Evolutionary conservation across 2,329 filamentous ascomycete species (phyloP), one percentile per base, ranked within the genome.

Genomic region (Aspergillus sp.): DNA sequence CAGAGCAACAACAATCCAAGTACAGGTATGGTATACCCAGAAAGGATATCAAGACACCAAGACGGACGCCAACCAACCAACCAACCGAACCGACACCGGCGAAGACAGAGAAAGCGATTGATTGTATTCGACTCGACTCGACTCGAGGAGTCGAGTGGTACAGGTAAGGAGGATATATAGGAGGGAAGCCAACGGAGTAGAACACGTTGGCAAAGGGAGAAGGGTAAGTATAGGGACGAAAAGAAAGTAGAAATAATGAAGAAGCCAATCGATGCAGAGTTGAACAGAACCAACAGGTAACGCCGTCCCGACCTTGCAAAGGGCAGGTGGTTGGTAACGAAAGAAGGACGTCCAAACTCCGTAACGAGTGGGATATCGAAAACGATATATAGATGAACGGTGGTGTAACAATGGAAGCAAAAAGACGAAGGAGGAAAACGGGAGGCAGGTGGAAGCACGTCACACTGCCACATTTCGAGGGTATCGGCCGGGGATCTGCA

Each of bases 401-500:
- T 6, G 6, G 19, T 22, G 19, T 22, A 22, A 22, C 6, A 10
- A 22, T 22, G 10, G 10, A 22, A 10, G 10, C 4, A 20, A 30
- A 30, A 13, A n/a, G 15, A 15, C 5, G 13, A 29, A 29, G 16
- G 27, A 29, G 12, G 16, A 29, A 12, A 29, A 29, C 2, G 10
- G 12, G 15, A 11, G 27, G 16, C n/a, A 24, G 4, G 11, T 4
- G 13, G 12, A 11, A 14, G 15, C 17, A 15, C 11, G 8, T 46
- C 42, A 57, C 15, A 47, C 52, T 7, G 51, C 41, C 27, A 56
- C 42, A 34, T 56, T 47, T 13, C 43, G 53, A 10, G 57, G 57
- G 34, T 47, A 61, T 28, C 51, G 53, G 5, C 57, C 57, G 2
- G 57, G 57, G 25, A 61, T 58, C 20, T 50, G 48, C 37, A 60